Base-by-base conservation (phyloP, 2,329 filamentous ascomycete species). In the Juglanconis juglandina region DNA sequence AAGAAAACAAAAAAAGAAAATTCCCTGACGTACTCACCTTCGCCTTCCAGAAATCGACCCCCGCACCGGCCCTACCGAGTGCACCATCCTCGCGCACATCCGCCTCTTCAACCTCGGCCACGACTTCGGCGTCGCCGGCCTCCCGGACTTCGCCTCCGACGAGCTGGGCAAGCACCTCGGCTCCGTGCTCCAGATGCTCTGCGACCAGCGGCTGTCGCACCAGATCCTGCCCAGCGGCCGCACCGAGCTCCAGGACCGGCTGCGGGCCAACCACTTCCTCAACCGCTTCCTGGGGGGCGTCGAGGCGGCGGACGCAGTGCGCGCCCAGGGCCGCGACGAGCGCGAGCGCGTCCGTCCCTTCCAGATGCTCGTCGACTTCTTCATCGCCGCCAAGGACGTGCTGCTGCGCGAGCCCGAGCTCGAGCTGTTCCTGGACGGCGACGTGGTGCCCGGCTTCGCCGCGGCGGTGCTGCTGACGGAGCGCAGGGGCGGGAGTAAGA, bases 291-390 rank as follows among this genome's bases (percentile, higher is more conserved):
- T 37, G 6, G 34, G 11, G 3, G 56, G 56, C 0, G 37, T 62
- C n/a, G 13, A 5, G 11, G 2, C 41, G 0, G 52, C 32, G 1
- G 42, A 48, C n/a, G 6, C 14, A 2, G 2, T 30, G 6, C 30
- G n/a, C 6, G 10, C 5, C 1, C 32, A 24, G 2, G 14, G 32
- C n/a, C 33, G 46, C 9, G 49, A 49, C 33, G 52, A 44, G 52
- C 48, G 9, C 9, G 39, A 46, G 39, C 53, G 24, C 13, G 10
- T 52, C 2, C 47, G 32, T 2, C 60, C 60, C 1, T 42, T 8
- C 2, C 9, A 11, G n/a, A 59, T 62, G 52, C 52, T 62, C 10
- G 14, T 58, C 9, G 60, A 62, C 52, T 62, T 62, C 11, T 39
- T 53, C 41, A 44, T 59, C 5, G 60, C 42, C 1, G 52, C 46